phyloP scores from a whole-genome alignment of 2,329 filamentous ascomycete species.

The Trichoderma sp. region DNA sequence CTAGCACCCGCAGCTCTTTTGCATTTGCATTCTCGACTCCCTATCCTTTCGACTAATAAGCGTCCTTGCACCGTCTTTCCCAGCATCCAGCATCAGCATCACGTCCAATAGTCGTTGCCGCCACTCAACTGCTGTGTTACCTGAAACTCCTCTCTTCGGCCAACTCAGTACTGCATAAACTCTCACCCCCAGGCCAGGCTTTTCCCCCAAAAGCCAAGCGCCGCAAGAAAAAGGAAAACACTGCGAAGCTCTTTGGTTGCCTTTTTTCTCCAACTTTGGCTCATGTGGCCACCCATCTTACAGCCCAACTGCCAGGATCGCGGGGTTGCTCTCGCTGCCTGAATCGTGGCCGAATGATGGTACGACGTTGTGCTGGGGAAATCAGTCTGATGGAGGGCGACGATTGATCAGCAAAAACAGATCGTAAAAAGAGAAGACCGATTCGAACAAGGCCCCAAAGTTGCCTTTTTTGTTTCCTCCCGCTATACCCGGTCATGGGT shows the following conservation, averaged over 20 bases:
- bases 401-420: conserved; percentile 2
- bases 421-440: background rate
- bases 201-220: conserved; percentile 1
- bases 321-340: conserved; percentile 11
- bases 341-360: background rate
- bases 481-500: background rate
- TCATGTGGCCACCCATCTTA: background rate
- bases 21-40: background rate
- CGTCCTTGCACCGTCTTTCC: background rate
- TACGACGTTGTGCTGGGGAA: background rate
- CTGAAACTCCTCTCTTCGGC: background rate
- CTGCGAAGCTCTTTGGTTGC: background rate
- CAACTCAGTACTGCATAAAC: conserved; percentile 5
- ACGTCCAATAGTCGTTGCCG: conserved; percentile 6
- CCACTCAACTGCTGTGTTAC: conserved; percentile 2
- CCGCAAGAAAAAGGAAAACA: background rate
- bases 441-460: background rate
- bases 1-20: conserved; percentile 9
- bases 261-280: background rate
- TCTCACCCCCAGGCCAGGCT: background rate
- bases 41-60: background rate
- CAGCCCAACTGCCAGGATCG: conserved; percentile 1
- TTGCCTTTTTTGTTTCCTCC: background rate
- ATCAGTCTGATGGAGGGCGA: background rate
- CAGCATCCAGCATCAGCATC: background rate